Evolutionary conservation across 2,329 filamentous ascomycete species (phyloP).

Genomic region (Diaporthe velutina): DNA sequence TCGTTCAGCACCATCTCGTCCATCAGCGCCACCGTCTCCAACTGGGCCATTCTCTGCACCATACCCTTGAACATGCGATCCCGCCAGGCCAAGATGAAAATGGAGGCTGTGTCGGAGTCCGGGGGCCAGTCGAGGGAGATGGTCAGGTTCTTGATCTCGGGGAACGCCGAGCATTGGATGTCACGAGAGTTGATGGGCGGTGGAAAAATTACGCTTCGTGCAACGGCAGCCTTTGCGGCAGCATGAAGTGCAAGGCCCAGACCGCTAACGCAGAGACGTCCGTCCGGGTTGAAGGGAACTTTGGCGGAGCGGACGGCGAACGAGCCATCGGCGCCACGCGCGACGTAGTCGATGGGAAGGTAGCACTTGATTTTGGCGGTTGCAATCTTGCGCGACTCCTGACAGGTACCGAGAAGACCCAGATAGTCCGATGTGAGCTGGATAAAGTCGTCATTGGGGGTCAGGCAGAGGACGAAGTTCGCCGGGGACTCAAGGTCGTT

Average conservation of each 20-base stretch:
- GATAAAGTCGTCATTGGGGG: background rate
- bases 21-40: background rate
- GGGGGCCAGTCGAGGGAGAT: background rate
- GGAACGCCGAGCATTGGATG: background rate
- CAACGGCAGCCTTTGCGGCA: background rate
- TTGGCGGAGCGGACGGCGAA: background rate
- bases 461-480: background rate
- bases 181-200: rapidly evolving
- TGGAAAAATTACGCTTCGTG: background rate
- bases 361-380: too few relatives aligned
- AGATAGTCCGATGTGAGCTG: background rate
- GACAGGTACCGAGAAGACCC: background rate
- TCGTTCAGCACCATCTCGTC: background rate
- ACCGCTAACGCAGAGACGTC: background rate
- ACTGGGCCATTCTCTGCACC: background rate
- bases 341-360: background rate
- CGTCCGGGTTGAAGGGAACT: background rate
- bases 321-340: background rate
- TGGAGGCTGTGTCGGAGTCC: background rate
- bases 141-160: background rate
- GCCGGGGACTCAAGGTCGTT: too few relatives aligned
- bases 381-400: background rate
- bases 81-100: background rate
- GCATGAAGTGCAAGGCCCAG: background rate
- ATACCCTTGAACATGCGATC: background rate